Evolutionary conservation across 352 stramenopile genomes (phyloP).

Genomic region (Phytophthora tentaculata): DNA sequence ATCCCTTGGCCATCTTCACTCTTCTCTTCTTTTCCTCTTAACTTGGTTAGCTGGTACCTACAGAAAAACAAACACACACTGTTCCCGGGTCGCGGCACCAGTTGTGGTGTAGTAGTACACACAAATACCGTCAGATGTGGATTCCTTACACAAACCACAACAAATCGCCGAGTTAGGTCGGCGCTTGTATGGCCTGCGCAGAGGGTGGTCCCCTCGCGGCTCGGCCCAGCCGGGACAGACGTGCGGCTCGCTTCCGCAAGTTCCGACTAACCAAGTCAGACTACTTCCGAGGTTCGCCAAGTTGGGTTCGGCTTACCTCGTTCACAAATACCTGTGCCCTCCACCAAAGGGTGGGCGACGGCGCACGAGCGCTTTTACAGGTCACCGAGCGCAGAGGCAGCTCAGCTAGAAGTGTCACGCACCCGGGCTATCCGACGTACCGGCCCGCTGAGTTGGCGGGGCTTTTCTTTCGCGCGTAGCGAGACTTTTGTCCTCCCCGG

Average conservation of each 20-base stretch:
- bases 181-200: not conserved
- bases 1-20: not conserved
- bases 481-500: not conserved
- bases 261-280: not conserved
- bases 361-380: slow-evolving; percentile 1
- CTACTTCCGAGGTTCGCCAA: not conserved
- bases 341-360: not conserved
- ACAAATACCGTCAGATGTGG: not conserved
- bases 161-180: not conserved
- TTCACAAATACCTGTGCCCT: not conserved
- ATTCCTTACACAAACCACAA: not conserved
- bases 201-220: not conserved
- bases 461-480: not conserved
- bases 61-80: not conserved
- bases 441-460: not conserved
- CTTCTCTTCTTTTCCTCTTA: not conserved
- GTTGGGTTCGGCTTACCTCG: not conserved
- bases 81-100: not conserved
- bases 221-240: not conserved
- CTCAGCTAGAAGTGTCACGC: not conserved
- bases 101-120: not conserved
- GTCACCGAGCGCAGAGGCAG: too few relatives aligned
- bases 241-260: not conserved
- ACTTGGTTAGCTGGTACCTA: not conserved
- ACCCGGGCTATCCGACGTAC: not conserved